Base-by-base conservation (phyloP, 345 rosid species). In the Leavenworthia alabamica region DNA sequence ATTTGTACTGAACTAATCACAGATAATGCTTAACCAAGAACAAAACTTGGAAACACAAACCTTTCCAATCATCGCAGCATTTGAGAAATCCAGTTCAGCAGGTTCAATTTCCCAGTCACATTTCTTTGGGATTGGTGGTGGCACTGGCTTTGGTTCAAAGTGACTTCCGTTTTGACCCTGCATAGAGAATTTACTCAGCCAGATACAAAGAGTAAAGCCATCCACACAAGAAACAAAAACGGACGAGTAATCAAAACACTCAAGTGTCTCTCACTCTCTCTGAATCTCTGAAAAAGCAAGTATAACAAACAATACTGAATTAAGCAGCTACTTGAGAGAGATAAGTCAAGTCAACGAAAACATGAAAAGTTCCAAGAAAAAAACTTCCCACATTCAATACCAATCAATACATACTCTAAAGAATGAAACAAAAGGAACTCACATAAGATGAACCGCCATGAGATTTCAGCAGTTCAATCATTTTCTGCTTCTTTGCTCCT, bases 31-130 rank as follows among this genome's bases (percentile, higher is more conserved):
- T 2, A 26, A 29, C 16, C 3, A 11, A 44, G 56, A 35, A 26
- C 42, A 54, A 7, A 32, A 41, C 51, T 58, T 46, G 23, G 20
- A 54, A 1, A 65, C 19, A 8, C 52, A 73, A 63, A 93, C 99
- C 99, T 89, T 93, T 71, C 99, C 97, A 36, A 93, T 93, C 62
- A 75, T 81, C 2, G 73, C 57, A 0, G 90, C 83, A 68, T 74
- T 85, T 7, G 99, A 82, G 74, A 93, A 93, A 74, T 93, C 96
- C 40, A 93, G 79, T 81, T 93, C 99, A 29, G 96, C 69, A 19
- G 97, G 99, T 40, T 93, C 99, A 50, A 93, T 80, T 82, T 93
- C 99, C 97, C 99, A 93, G 71, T 93, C 99, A 81, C 97, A 89
- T 77, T 93, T 93, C 73, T 93, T 93, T 20, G 99, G 88, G 56